Evolutionary conservation across 441 rosid genomes (phyloP).

Genomic region (Cnidoscolus chayamansa): DNA sequence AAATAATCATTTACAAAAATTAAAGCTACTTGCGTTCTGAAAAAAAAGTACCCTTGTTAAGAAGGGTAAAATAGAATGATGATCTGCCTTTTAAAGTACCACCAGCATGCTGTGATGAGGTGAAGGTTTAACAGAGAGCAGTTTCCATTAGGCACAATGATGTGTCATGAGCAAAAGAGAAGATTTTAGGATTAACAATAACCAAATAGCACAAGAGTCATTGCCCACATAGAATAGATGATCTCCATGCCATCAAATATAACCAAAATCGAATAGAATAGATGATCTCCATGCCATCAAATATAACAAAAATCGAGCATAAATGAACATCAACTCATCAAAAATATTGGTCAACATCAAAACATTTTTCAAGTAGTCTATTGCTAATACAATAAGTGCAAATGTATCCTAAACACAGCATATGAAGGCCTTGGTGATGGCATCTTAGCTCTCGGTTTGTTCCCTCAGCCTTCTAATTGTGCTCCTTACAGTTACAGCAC

Average conservation of each 20-base stretch:
- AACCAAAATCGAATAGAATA: background rate
- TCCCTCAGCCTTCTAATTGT: slow-evolving; percentile 90
- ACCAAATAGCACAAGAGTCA: too few relatives aligned
- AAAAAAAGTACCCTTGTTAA: too few relatives aligned
- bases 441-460: slow-evolving; percentile 72
- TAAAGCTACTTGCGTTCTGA: too few relatives aligned
- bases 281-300: background rate
- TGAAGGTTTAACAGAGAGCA: too few relatives aligned
- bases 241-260: background rate
- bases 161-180: too few relatives aligned
- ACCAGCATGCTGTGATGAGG: too few relatives aligned
- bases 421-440: background rate
- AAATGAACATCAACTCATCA: background rate
- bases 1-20: too few relatives aligned
- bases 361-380: slow-evolving; percentile 12
- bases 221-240: too few relatives aligned
- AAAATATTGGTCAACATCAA: slow-evolving; percentile 13
- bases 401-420: background rate
- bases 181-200: too few relatives aligned
- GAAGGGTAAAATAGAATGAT: too few relatives aligned
- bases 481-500: slow-evolving; percentile 81
- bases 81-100: too few relatives aligned
- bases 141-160: too few relatives aligned
- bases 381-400: slow-evolving; percentile 5
- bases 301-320: background rate